These are phyloP conservation scores for Cordyceps sp. DNA, from an alignment of 2,329 filamentous ascomycete species.

Conservation along the genomic window DNA sequence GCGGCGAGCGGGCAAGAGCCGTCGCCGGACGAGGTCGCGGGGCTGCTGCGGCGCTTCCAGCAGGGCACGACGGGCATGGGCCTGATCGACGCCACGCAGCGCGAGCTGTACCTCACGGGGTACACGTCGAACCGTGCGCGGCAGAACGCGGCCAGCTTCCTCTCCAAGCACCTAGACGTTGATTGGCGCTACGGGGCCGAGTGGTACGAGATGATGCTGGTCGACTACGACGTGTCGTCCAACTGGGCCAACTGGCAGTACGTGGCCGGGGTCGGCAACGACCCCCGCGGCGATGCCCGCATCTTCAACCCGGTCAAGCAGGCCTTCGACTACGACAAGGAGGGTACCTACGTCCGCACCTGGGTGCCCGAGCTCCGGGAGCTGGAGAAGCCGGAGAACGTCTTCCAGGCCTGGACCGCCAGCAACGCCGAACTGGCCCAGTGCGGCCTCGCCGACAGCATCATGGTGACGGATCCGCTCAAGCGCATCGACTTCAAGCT, in stretches of 20 bases:
- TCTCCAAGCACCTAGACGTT: slow-evolving; percentile 55
- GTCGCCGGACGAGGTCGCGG: slow-evolving; percentile 23
- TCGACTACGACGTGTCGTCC: slow-evolving; percentile 60
- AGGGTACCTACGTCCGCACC: slow-evolving; percentile 51
- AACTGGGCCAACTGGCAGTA: slow-evolving; percentile 84
- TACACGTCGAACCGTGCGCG: slow-evolving; percentile 64
- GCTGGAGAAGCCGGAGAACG: slow-evolving; percentile 33
- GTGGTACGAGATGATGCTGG: slow-evolving; percentile 62
- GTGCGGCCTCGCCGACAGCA: slow-evolving; percentile 36
- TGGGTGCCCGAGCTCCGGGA: slow-evolving; percentile 54
- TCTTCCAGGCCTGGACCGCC: slow-evolving; percentile 58
- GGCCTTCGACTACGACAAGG: slow-evolving; percentile 57
- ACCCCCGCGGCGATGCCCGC: slow-evolving; percentile 53
- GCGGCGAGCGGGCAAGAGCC: slow-evolving; percentile 19
- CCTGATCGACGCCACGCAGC: slow-evolving; percentile 60
- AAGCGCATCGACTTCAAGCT: slow-evolving; percentile 48
- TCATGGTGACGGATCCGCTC: slow-evolving; percentile 52
- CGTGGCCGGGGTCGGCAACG: slow-evolving; percentile 62
- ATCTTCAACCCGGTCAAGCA: slow-evolving; percentile 75
- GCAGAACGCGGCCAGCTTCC: slow-evolving; percentile 61
- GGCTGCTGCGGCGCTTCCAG: slow-evolving; percentile 40
- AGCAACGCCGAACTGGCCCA: slow-evolving; percentile 37
- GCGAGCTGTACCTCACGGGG: slow-evolving; percentile 58
- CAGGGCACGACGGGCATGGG: slow-evolving; percentile 58
- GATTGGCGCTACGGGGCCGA: slow-evolving; percentile 72